These are phyloP conservation scores for Ophiocordyceps camponoti-rufipedis DNA, from an alignment of 2,329 filamentous ascomycete species.

Conservation along the genomic window DNA sequence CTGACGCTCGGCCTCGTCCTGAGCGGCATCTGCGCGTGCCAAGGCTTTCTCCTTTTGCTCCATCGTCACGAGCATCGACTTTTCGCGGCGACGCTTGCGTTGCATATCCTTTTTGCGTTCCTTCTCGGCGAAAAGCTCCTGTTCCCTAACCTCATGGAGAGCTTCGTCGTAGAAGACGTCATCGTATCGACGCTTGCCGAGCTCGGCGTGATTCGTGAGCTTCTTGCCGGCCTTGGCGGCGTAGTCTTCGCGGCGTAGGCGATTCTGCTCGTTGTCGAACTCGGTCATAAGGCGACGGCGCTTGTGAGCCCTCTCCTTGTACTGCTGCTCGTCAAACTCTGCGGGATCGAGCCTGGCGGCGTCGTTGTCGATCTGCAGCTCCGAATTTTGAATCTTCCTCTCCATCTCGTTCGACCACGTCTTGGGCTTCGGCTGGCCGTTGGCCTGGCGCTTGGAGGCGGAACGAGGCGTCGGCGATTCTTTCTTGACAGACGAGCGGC, in stretches of 20 bases:
- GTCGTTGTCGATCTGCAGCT: slow-evolving; percentile 23
- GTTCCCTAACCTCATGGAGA: slow-evolving; percentile 70
- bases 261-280: slow-evolving; percentile 44
- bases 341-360: slow-evolving; percentile 26
- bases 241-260: slow-evolving; percentile 42
- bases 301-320: slow-evolving; percentile 42
- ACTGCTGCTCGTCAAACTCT: slow-evolving; percentile 26
- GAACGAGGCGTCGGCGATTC: slow-evolving; percentile 28
- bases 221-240: slow-evolving; percentile 38
- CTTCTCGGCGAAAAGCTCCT: slow-evolving; percentile 85
- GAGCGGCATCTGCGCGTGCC: slow-evolving; percentile 56
- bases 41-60: slow-evolving; percentile 77
- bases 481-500: slow-evolving; percentile 32
- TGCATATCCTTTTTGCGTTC: slow-evolving; percentile 99
- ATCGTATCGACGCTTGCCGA: slow-evolving; percentile 60
- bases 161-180: slow-evolving; percentile 64
- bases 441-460: slow-evolving; percentile 38
- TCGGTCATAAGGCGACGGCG: slow-evolving; percentile 48
- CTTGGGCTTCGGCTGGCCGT: slow-evolving; percentile 47
- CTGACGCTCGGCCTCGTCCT: slow-evolving; percentile 66
- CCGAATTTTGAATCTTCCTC: slow-evolving; percentile 19
- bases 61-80: slow-evolving; percentile 84
- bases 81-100: slow-evolving; percentile 84
- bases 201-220: slow-evolving; percentile 48
- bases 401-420: slow-evolving; percentile 35